Evolutionary conservation across 352 stramenopile species (phyloP), one percentile per base, ranked within the genome.

Genomic region (Globisporangium acanthophoron): DNA sequence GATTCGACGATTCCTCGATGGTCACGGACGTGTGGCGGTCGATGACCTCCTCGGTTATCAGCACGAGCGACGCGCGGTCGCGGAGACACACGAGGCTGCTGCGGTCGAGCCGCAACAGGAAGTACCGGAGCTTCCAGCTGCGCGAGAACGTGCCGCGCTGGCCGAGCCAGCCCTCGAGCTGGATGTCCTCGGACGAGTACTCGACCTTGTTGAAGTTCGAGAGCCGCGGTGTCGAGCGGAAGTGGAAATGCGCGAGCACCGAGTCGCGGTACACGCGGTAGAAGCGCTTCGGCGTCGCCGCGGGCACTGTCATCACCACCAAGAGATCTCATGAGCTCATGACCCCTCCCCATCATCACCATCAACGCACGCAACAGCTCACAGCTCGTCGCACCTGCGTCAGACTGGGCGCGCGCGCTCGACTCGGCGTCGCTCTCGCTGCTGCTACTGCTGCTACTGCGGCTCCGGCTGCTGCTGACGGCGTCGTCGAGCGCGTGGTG

Each of bases 51-150:
- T 93, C 81, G 21, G 63, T 76, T 15, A 89, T 63, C 49, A 87
- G 74, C 16, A 95, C 70, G 52, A 93, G 78, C 18, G 80, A 92
- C 45, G 77, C 70, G 9, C 75, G 64, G 43, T 95, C 85, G 45
- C 77, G 80, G 1, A 95, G 70, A 69, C 84, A 90, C 18, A 95
- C 71, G 9, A 95, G 70, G 41, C 72, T 80, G 54, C 84, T 91
- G 0, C 74, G 80, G 52, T 92, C 83, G 43, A 66, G 71, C 0
- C 79, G 70, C 5, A 95, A 65, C 41, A 93, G 61, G 41, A 88
- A 95, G 56, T 93, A 95, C 0, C 85, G 79, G 27, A 95, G 72
- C 67, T 92, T 92, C 85, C 85, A 95, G 47, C 74, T 90, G 31
- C 80, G 65, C 18, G 85, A 90, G n/a, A 91, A 66, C 43, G 74